Conservation (phyloP, 345 rosid genomes). For the Acer campestre region DNA sequence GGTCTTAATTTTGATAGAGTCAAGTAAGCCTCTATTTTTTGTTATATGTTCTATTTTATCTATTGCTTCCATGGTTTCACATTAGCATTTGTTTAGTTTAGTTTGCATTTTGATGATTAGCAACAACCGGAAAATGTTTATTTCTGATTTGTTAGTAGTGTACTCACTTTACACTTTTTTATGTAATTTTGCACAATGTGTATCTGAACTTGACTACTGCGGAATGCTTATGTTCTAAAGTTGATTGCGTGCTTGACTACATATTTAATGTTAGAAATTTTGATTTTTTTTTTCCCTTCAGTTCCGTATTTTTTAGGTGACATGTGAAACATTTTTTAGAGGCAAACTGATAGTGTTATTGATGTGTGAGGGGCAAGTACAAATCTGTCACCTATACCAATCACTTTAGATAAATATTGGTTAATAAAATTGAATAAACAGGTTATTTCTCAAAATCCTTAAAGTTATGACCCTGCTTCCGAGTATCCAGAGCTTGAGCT, state of each 20-base stretch:
- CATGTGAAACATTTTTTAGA: not conserved
- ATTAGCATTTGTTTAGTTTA: not conserved
- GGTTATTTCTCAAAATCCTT: not conserved
- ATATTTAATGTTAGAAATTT: not conserved
- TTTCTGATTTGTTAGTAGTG: not conserved
- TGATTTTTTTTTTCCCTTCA: not conserved
- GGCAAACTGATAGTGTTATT: not conserved
- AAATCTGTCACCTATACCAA: no score
- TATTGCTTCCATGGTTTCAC: not conserved
- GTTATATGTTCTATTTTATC: not conserved
- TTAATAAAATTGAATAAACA: not conserved
- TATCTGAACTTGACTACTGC: not conserved
- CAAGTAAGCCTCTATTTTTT: conserved; percentile 53
- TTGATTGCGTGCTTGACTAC: not conserved
- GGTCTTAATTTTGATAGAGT: conserved; percentile 88
- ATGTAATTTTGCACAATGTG: not conserved
- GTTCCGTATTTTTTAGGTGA: not conserved
- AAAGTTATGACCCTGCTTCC: not conserved
- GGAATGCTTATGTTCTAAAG: not conserved
- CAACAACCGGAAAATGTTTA: not conserved
- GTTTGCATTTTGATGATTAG: not conserved
- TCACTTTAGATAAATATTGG: not conserved
- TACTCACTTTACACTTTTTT: not conserved
- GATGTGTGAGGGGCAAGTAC: not conserved
- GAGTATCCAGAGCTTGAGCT: not conserved